These are phyloP conservation scores for Monilinia fructicola DNA, from an alignment of 2,329 filamentous ascomycete species.

Conservation along the genomic window DNA sequence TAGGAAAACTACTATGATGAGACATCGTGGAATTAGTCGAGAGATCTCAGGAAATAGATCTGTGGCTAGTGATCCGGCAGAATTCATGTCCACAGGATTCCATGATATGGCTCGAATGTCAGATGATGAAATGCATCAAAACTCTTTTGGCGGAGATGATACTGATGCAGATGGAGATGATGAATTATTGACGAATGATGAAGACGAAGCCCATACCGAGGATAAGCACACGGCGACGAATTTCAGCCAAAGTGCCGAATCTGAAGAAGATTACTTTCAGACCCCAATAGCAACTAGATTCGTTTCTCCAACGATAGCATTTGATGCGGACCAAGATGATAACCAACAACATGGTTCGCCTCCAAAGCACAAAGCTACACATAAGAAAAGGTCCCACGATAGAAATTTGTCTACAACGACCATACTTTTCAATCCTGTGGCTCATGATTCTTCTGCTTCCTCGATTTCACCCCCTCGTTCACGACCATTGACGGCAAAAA, in stretches of 20 bases:
- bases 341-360: slow-evolving; percentile 4
- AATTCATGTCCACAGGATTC: slow-evolving; percentile 52
- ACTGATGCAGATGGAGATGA: slow-evolving; percentile 73
- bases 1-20: slow-evolving; percentile 32
- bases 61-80: slow-evolving; percentile 62
- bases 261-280: slow-evolving; percentile 55
- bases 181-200: slow-evolving; percentile 80
- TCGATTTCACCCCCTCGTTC: slow-evolving; percentile 44
- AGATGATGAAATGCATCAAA: slow-evolving; percentile 19
- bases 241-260: slow-evolving; percentile 44
- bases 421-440: slow-evolving; percentile 75
- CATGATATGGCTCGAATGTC: slow-evolving; percentile 26
- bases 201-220: slow-evolving; percentile 59
- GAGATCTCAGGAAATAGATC: slow-evolving; percentile 54
- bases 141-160: slow-evolving; percentile 47
- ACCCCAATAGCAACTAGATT: slow-evolving; percentile 50
- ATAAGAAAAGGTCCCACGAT: slow-evolving; percentile 50
- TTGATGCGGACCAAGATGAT: background rate
- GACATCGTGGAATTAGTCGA: slow-evolving; percentile 27
- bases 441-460: slow-evolving; percentile 44
- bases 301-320: slow-evolving; percentile 27
- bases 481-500: slow-evolving; percentile 42
- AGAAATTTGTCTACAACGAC: slow-evolving; percentile 80
- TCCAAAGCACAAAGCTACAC: slow-evolving; percentile 4
- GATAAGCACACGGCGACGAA: slow-evolving; percentile 39